These are phyloP conservation scores for Cutaneotrichosporon spelunceum DNA, from an alignment of 1,284 basidiomycete genomes.

Conservation along the genomic window DNA sequence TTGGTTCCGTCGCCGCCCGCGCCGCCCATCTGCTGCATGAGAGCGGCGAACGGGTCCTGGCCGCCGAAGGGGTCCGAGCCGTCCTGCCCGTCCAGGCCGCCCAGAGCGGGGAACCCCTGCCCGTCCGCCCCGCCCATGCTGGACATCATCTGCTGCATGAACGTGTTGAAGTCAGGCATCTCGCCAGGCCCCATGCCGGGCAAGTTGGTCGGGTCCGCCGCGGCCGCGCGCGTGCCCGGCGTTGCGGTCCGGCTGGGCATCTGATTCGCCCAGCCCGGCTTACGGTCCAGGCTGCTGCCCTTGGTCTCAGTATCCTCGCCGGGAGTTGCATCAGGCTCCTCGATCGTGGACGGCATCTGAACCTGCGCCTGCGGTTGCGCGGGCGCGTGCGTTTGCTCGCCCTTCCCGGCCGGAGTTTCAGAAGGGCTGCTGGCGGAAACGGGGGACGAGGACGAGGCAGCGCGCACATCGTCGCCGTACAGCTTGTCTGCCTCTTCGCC, in stretches of 20 bases:
- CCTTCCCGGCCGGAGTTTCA: constrained; percentile 1
- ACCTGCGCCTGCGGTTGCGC: not conserved
- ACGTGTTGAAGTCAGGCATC: constrained; percentile 34
- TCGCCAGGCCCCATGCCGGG: constrained; percentile 28
- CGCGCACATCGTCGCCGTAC: constrained; percentile 35
- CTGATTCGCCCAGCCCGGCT: constrained; percentile 10
- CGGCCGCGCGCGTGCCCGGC: not conserved
- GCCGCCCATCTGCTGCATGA: constrained; percentile 5
- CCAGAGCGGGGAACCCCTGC: not conserved
- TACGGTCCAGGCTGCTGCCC: too few species aligned
- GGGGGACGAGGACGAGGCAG: not conserved
- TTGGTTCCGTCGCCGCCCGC: constrained; percentile 1
- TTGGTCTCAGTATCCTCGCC: too few species aligned
- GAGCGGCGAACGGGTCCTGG: constrained; percentile 21
- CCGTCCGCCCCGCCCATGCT: constrained; percentile 19
- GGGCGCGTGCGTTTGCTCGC: not conserved
- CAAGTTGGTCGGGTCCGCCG: constrained; percentile 7
- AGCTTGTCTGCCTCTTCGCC: constrained; percentile 49
- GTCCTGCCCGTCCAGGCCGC: not conserved
- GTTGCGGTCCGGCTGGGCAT: constrained; percentile 3
- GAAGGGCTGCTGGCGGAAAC: not conserved
- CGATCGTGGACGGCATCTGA: too few species aligned
- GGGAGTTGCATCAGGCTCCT: too few species aligned
- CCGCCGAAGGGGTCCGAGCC: constrained; percentile 8
- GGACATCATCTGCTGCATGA: constrained; percentile 25